phyloP scores from a whole-genome alignment of 2,329 filamentous ascomycete genomes.

The Arthrinium puccinioides region DNA sequence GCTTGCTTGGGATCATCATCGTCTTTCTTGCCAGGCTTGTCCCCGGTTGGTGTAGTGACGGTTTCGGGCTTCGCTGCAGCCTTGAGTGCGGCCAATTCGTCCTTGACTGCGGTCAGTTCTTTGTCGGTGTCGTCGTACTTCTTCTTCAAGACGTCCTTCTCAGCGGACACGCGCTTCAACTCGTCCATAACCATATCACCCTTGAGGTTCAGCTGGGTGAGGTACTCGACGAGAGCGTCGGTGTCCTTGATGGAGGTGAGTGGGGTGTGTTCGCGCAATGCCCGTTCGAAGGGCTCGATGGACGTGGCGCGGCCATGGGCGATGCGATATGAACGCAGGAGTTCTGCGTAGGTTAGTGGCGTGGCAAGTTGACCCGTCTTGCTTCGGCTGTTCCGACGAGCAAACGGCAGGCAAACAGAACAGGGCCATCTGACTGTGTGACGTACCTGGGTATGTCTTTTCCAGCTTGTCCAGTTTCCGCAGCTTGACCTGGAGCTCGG shows the following conservation, averaged over 20 bases:
- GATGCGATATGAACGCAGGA: constrained; percentile 84
- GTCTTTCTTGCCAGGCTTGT: constrained; percentile 19
- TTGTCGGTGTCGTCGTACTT: constrained; percentile 65
- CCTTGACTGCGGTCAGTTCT: constrained; percentile 51
- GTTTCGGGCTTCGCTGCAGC: constrained; percentile 19
- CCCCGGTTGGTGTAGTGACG: constrained; percentile 6
- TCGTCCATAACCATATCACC: constrained; percentile 93
- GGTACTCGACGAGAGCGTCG: constrained; percentile 76
- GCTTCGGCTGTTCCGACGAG: too few species aligned
- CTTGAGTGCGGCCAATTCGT: constrained; percentile 51
- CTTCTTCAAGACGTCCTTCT: constrained; percentile 74
- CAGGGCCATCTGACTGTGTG: too few species aligned
- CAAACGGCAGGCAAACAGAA: too few species aligned
- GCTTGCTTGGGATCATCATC: constrained; percentile 15
- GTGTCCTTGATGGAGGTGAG: constrained; percentile 84
- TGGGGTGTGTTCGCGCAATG: constrained; percentile 86
- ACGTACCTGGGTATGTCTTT: constrained; percentile 70
- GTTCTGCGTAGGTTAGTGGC: too few species aligned
- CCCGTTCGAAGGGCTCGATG: constrained; percentile 90
- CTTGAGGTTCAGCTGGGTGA: constrained; percentile 79
- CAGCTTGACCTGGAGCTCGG: constrained; percentile 68
- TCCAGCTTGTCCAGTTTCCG: constrained; percentile 88
- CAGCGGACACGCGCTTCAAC: constrained; percentile 75
- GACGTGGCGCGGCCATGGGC: constrained; percentile 80
- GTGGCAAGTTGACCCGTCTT: too few species aligned